A percentile compares a stretch with the other conserved stretches of the same genome.
These are phyloP conservation scores for Alternaria tenuissima DNA, from an alignment of 2,329 filamentous ascomycete genomes.

Conservation along the genomic window DNA sequence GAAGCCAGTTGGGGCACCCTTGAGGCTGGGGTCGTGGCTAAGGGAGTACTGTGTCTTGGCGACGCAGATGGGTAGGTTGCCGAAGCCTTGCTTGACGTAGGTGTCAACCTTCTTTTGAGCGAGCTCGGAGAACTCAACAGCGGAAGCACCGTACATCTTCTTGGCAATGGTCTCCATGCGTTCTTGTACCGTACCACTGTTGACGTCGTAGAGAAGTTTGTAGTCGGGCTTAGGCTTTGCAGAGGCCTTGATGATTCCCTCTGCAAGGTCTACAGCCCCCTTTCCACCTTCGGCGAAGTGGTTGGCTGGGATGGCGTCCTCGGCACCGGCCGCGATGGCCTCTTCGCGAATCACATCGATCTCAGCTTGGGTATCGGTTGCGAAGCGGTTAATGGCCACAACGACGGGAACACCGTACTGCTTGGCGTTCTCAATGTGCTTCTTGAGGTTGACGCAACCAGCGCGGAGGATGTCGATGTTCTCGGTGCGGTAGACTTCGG, in stretches of 20 bases:
- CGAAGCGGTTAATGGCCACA: conserved; percentile 96
- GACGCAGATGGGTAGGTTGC: conserved; percentile 92
- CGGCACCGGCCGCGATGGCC: conserved; percentile 87
- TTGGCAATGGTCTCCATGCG: conserved; percentile 90
- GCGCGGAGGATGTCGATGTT: conserved; percentile 89
- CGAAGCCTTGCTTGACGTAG: conserved; percentile 91
- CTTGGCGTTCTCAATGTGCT: conserved; percentile 92
- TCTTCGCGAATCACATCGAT: conserved; percentile 89
- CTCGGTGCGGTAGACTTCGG: conserved; percentile 89
- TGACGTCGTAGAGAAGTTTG: conserved; percentile 83
- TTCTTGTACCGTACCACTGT: conserved; percentile 75
- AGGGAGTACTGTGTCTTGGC: conserved; percentile 99
- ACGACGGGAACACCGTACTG: conserved; percentile 92
- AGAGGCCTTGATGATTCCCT: conserved; percentile 82
- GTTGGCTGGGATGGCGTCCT: conserved; percentile 91
- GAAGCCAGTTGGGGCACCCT: conserved; percentile 94
- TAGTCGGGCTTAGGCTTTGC: conserved; percentile 80
- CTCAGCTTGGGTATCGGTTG: conserved; percentile 92
- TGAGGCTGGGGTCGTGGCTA: conserved; percentile 89
- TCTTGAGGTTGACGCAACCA: conserved; percentile 92
- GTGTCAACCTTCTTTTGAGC: conserved; percentile 96
- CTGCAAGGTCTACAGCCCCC: conserved; percentile 87
- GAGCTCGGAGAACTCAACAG: conserved; percentile 90
- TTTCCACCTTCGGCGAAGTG: conserved; percentile 97
- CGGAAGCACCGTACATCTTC: conserved; percentile 91